Evolutionary conservation across 306 rosid species (phyloP).

Genomic region (Dryas drummondii): DNA sequence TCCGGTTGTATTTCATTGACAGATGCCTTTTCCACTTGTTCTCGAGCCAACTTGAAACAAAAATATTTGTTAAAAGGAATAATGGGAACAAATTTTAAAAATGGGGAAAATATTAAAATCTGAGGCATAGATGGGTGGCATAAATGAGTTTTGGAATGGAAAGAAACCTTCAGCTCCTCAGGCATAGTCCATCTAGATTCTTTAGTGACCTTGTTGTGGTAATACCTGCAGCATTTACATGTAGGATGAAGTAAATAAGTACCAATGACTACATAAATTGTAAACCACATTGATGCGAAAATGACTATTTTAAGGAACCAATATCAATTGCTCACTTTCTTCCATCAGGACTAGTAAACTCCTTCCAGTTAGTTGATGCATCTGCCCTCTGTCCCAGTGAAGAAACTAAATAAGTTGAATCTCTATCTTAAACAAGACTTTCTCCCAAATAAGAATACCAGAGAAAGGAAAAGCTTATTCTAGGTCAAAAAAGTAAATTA

Average conservation of each 20-base stretch:
- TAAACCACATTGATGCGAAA: slow-evolving; percentile 6
- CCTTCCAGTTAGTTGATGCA: slow-evolving; percentile 96
- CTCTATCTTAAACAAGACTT: slow-evolving; percentile 28
- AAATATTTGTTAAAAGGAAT: slow-evolving; percentile 25
- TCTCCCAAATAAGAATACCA: slow-evolving; percentile 7
- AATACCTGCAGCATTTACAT: slow-evolving; percentile 66
- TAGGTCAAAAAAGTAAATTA: not conserved
- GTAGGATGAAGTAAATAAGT: slow-evolving; percentile 19
- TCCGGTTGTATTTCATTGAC: slow-evolving; percentile 45
- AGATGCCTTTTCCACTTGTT: slow-evolving; percentile 58
- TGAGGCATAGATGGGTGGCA: not conserved
- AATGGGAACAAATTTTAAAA: not conserved
- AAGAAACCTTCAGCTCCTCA: slow-evolving; percentile 77
- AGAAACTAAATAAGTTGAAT: slow-evolving; percentile 37
- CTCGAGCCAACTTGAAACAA: slow-evolving; percentile 73
- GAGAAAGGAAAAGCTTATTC: slow-evolving; percentile 17
- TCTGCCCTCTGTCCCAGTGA: slow-evolving; percentile 74
- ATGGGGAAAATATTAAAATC: slow-evolving; percentile 11
- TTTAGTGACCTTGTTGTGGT: slow-evolving; percentile 71
- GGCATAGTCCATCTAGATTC: slow-evolving; percentile 93
- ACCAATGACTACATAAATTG: slow-evolving; percentile 20
- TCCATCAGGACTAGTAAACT: slow-evolving; percentile 84
- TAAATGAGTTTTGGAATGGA: slow-evolving; percentile 12
- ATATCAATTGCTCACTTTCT: slow-evolving; percentile 58
- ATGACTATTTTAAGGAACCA: slow-evolving; percentile 15